Evolutionary conservation across 2,329 filamentous ascomycete genomes (phyloP).

Genomic region (Epichloe glyceriae): DNA sequence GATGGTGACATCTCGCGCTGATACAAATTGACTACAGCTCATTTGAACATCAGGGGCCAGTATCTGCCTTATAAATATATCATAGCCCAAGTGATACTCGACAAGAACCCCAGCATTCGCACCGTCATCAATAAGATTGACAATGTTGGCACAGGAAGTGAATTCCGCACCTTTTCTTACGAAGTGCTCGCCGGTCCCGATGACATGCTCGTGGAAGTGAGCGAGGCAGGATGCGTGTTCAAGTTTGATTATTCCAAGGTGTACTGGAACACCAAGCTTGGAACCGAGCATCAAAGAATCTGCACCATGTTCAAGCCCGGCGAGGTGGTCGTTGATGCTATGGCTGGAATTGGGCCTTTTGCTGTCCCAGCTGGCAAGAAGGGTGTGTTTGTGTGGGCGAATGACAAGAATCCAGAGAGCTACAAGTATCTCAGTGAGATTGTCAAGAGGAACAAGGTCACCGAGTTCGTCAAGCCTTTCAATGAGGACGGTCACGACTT

Average conservation of each 20-base stretch:
- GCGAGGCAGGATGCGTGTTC: conserved; percentile 76
- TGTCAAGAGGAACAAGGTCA: conserved; percentile 63
- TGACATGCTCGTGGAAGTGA: conserved; percentile 71
- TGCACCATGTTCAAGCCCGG: conserved; percentile 65
- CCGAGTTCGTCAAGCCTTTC: conserved; percentile 61
- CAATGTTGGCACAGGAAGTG: conserved; percentile 71
- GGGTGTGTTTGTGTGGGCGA: conserved; percentile 86
- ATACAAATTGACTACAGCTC: conserved; percentile 37
- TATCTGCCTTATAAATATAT: conserved; percentile 78
- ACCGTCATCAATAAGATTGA: conserved; percentile 97
- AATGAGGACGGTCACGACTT: conserved; percentile 75
- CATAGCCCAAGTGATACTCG: conserved; percentile 72
- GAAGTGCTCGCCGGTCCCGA: conserved; percentile 75
- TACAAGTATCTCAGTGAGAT: conserved; percentile 59
- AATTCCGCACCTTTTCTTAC: conserved; percentile 86
- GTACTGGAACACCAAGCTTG: conserved; percentile 92
- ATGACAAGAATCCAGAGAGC: conserved; percentile 91
- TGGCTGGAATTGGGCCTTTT: conserved; percentile 95
- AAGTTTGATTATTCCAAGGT: conserved; percentile 90
- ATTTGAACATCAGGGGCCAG: conserved; percentile 75
- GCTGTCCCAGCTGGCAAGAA: conserved; percentile 84
- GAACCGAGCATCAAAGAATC: conserved; percentile 76
- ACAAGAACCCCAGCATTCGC: conserved; percentile 71
- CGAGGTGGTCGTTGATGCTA: conserved; percentile 87
- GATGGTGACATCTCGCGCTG: background rate